These are phyloP conservation scores for Candida taoyuanica DNA, from an alignment of 805 yeast species.

Conservation along the genomic window DNA sequence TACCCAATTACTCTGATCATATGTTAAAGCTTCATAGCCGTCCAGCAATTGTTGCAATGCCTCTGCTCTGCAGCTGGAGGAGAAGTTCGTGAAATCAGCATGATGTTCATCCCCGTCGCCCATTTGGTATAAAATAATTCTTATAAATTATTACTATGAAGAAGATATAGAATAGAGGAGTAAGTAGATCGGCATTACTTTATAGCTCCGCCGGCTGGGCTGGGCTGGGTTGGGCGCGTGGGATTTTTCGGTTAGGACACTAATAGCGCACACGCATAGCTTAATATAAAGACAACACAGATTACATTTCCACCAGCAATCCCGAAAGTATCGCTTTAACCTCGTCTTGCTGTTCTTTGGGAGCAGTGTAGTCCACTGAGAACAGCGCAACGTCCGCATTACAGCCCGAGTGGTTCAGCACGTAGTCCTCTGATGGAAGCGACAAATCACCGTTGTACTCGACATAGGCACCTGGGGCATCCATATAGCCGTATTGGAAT, in stretches of 20 bases:
- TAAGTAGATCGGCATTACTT: no score
- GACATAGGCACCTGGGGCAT: slow-evolving; percentile 25
- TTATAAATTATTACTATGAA: no score
- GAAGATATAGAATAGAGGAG: no score
- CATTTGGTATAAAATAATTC: no score
- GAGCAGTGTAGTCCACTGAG: slow-evolving; percentile 38
- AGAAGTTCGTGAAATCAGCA: slow-evolving; percentile 68
- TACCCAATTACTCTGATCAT: slow-evolving; percentile 75
- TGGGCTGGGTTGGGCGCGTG: no score
- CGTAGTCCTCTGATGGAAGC: slow-evolving; percentile 39
- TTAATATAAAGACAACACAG: no score
- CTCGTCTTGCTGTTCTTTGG: slow-evolving; percentile 12
- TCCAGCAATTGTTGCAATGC: slow-evolving; percentile 52
- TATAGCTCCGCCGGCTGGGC: no score
- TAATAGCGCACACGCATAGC: no score
- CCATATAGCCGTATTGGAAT: slow-evolving; percentile 18
- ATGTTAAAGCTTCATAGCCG: slow-evolving; percentile 61
- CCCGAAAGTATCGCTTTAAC: slow-evolving; percentile 16
- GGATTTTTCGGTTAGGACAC: no score
- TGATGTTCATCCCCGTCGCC: slow-evolving; percentile 42
- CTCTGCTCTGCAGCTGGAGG: slow-evolving; percentile 39
- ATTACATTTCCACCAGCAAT: slow-evolving; percentile 14
- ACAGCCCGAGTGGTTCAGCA: slow-evolving; percentile 32
- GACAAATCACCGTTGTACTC: slow-evolving; percentile 40
- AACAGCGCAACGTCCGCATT: slow-evolving; percentile 42